Conservation (phyloP, 2,329 filamentous ascomycete genomes). For the Botrytis hyacinthi region DNA sequence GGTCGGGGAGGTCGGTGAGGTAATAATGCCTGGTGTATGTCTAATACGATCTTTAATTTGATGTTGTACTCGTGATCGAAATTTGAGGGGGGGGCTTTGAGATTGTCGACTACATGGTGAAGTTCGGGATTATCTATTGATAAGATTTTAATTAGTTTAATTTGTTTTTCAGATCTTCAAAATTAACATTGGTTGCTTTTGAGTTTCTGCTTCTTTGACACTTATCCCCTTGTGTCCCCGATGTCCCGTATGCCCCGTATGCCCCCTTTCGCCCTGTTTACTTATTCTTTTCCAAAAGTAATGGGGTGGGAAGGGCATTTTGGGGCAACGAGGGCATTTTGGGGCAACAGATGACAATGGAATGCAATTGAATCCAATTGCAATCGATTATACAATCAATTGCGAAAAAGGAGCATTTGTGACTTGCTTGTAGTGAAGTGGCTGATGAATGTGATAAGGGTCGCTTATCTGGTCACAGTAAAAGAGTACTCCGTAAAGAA, state of each 20-base stretch:
- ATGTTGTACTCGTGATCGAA: constrained; percentile 16
- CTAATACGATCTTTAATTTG: constrained; percentile 13
- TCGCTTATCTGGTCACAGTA: constrained; percentile 17
- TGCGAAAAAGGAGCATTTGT: constrained; percentile 8
- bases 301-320: background rate
- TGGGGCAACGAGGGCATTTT: background rate
- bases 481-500: background rate
- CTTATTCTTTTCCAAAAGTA: background rate
- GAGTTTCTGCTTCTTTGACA: background rate
- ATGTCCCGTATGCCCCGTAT: background rate
- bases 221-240: background rate
- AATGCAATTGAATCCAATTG: background rate
- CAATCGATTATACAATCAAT: background rate
- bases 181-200: background rate
- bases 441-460: constrained; percentile 5
- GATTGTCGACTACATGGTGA: constrained; percentile 15
- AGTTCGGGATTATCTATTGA: background rate
- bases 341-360: background rate
- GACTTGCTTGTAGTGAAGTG: background rate
- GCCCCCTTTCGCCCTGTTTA: background rate
- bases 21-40: constrained; percentile 5
- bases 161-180: background rate
- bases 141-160: constrained; percentile 7
- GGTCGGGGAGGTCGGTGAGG: background rate
- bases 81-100: constrained; percentile 14